phyloP scores from a whole-genome alignment of 2,329 filamentous ascomycete genomes.

The Cladosporium halotolerans region DNA sequence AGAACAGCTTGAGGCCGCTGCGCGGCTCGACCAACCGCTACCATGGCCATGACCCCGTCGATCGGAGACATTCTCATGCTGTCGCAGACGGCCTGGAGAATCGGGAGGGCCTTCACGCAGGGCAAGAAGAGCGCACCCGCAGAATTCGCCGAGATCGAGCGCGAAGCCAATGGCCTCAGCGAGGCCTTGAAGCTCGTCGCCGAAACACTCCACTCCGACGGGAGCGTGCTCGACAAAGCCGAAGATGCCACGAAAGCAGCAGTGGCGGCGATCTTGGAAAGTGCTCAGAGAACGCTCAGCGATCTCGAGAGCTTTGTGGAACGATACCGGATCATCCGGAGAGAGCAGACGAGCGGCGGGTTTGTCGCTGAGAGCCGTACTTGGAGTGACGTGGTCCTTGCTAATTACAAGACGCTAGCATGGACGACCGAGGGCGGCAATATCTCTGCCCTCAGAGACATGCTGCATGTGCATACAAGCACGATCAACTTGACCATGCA shows the following conservation, averaged over 20 bases:
- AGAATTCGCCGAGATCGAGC: constrained; percentile 39
- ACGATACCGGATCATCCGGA: constrained; percentile 40
- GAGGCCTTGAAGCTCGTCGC: constrained; percentile 41
- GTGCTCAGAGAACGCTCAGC: constrained; percentile 35
- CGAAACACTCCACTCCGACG: constrained; percentile 35
- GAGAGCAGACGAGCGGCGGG: constrained; percentile 34
- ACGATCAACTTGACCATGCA: constrained; percentile 36
- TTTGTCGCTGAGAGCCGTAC: constrained; percentile 20
- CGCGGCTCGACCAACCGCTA: neutral
- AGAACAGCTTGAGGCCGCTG: neutral
- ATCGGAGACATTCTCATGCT: constrained; percentile 41
- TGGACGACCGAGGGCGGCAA: constrained; percentile 42
- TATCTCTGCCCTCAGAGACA: constrained; percentile 34
- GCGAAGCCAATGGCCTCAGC: constrained; percentile 37
- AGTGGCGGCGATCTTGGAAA: constrained; percentile 35
- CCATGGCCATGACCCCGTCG: constrained; percentile 17
- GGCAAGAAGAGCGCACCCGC: constrained; percentile 34
- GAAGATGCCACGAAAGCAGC: constrained; percentile 32
- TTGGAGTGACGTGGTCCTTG: constrained; percentile 39
- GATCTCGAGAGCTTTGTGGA: constrained; percentile 41
- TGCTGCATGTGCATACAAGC: constrained; percentile 39
- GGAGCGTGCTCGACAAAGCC: constrained; percentile 31
- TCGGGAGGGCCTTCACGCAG: constrained; percentile 39
- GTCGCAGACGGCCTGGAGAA: constrained; percentile 42
- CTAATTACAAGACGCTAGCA: constrained; percentile 38